A percentile compares a stretch with the other conserved stretches of the same genome.
Evolutionary conservation across 495 filamentous ascomycete species (phyloP).

Genomic region (Penicillium macrosclerotiorum): DNA sequence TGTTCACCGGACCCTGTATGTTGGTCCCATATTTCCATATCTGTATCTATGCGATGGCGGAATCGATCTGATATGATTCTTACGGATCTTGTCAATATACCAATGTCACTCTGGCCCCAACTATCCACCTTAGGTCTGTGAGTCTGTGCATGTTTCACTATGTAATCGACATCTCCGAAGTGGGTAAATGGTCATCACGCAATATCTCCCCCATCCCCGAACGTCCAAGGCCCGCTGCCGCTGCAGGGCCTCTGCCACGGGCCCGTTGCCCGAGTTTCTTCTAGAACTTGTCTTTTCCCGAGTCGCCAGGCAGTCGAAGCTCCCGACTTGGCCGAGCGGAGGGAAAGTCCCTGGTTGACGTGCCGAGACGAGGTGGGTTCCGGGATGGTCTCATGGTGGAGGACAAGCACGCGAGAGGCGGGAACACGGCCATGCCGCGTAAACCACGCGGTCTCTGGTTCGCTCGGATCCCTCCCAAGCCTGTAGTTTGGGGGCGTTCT

Average conservation of each 20-base stretch:
- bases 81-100: no score
- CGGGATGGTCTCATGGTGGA: conserved; percentile 20
- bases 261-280: neutral
- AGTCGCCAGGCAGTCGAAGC: neutral
- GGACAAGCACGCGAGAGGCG: conserved; percentile 24
- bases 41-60: no score
- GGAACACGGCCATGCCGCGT: conserved; percentile 1
- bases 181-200: conserved; percentile 4
- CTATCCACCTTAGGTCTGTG: neutral
- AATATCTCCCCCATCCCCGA: no score
- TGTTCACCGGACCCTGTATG: no score
- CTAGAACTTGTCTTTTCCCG: neutral
- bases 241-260: neutral
- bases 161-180: neutral
- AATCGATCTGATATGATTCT: no score
- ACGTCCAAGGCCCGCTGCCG: no score
- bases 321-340: neutral
- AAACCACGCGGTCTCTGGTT: neutral
- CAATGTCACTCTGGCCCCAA: no score
- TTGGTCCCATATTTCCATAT: no score
- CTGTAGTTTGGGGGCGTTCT: no score
- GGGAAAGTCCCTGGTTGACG: neutral
- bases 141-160: neutral
- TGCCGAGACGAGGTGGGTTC: conserved; percentile 3
- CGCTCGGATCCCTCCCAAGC: no score